Percentiles rank a stretch among this genome's conserved stretches.
Conservation (phyloP, 2,329 filamentous ascomycete genomes). For the Botrytis tulipae region DNA sequence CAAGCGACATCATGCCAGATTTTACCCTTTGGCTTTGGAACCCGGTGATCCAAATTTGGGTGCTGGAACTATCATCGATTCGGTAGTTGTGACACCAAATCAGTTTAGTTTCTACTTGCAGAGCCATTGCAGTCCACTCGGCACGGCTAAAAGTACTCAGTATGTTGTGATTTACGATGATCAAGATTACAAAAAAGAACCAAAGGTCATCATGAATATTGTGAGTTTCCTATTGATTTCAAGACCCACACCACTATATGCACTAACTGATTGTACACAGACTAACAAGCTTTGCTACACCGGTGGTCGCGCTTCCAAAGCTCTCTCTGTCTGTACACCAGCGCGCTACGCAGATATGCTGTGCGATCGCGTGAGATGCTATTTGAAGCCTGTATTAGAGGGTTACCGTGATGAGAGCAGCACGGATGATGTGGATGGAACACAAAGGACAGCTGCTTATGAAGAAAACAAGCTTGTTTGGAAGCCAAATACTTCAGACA, state of each 20-base stretch:
- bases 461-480: neutral
- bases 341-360: slow-evolving; percentile 87
- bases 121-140: neutral
- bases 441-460: neutral
- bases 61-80: neutral
- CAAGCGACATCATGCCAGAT: slow-evolving; percentile 1
- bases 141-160: slow-evolving; percentile 14
- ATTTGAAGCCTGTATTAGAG: slow-evolving; percentile 48
- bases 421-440: neutral
- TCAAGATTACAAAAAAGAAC: slow-evolving; percentile 62
- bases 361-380: slow-evolving; percentile 70
- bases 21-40: neutral
- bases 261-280: slow-evolving; percentile 43
- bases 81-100: neutral
- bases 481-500: neutral
- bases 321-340: slow-evolving; percentile 79
- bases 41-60: slow-evolving; percentile 21
- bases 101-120: slow-evolving; percentile 11
- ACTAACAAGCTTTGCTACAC: slow-evolving; percentile 78
- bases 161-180: neutral
- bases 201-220: neutral
- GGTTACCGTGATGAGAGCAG: neutral
- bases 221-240: neutral
- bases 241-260: neutral
- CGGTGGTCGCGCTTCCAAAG: slow-evolving; percentile 79